Conservation (phyloP, 1,284 basidiomycete species). For the Leccinum pachyderme region DNA sequence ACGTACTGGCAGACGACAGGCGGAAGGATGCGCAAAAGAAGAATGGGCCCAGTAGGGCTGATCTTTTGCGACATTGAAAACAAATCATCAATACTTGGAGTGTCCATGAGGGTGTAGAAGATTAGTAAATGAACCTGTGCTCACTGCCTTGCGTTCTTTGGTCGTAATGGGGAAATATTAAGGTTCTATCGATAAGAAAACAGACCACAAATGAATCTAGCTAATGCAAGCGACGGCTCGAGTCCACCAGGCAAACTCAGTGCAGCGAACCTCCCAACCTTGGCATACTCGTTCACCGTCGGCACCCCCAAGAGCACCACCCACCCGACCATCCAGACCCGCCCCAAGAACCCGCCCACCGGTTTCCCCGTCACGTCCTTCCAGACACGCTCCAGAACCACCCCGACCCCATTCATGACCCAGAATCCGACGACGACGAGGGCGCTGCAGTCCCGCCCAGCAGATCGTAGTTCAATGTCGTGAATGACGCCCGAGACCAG, state of each 20-base stretch:
- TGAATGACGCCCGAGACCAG: constrained; percentile 56
- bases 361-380: constrained; percentile 36
- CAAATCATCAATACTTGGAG: background rate
- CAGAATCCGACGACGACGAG: constrained; percentile 48
- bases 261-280: constrained; percentile 34
- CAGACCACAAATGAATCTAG: background rate
- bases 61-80: constrained; percentile 12
- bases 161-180: too few species aligned
- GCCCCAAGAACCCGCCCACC: constrained; percentile 45
- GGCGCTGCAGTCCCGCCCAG: constrained; percentile 49
- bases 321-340: constrained; percentile 51
- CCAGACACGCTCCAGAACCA: constrained; percentile 50
- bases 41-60: constrained; percentile 2
- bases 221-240: constrained; percentile 11
- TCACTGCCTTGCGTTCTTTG: background rate
- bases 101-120: background rate
- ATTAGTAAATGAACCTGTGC: background rate
- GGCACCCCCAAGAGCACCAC: constrained; percentile 44
- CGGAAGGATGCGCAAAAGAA: constrained; percentile 22
- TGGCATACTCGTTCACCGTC: constrained; percentile 49
- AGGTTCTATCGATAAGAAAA: too few species aligned
- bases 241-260: constrained; percentile 12
- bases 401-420: constrained; percentile 51
- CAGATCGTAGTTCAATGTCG: constrained; percentile 52
- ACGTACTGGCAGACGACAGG: constrained; percentile 21